These are phyloP conservation scores for Bipolaris gigantea DNA, from an alignment of 2,329 filamentous ascomycete species.

Conservation along the genomic window DNA sequence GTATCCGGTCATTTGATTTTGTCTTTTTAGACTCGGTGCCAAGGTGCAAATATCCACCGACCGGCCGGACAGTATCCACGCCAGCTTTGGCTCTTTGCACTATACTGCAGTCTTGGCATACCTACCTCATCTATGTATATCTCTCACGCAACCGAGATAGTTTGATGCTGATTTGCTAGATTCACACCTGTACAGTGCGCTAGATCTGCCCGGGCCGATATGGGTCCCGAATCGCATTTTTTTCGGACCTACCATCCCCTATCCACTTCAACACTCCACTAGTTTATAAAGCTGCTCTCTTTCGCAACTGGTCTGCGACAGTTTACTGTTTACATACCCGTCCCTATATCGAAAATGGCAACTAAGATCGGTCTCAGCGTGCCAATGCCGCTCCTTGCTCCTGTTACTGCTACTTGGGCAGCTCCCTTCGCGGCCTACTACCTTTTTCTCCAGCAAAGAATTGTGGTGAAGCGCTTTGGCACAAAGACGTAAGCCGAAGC, in stretches of 20 bases:
- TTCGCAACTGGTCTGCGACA: conserved; percentile 5
- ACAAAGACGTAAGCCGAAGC: conserved; percentile 31
- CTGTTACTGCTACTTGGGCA: conserved; percentile 46
- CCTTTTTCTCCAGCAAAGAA: conserved; percentile 46
- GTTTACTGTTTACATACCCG: conserved; percentile 19
- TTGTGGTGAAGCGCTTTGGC: conserved; percentile 41
- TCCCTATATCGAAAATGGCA: conserved; percentile 24
- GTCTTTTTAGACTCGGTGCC: background rate
- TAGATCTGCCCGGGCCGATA: conserved; percentile 19
- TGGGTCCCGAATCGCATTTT: background rate
- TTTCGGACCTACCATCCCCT: conserved; percentile 4
- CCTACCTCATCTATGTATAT: background rate
- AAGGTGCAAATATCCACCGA: background rate
- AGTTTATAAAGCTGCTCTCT: conserved; percentile 1
- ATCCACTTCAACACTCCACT: conserved; percentile 8
- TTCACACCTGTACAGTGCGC: conserved; percentile 6
- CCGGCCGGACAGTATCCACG: background rate
- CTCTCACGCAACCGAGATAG: background rate
- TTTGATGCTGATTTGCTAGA: background rate
- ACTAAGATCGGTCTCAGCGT: conserved; percentile 40
- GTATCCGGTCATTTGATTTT: background rate
- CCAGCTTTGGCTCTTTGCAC: background rate
- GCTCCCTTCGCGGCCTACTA: conserved; percentile 49
- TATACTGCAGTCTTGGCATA: background rate
- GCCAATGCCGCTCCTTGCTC: conserved; percentile 36